Conservation (phyloP, 768 basidiomycete genomes). For the Hericium erinaceus region DNA sequence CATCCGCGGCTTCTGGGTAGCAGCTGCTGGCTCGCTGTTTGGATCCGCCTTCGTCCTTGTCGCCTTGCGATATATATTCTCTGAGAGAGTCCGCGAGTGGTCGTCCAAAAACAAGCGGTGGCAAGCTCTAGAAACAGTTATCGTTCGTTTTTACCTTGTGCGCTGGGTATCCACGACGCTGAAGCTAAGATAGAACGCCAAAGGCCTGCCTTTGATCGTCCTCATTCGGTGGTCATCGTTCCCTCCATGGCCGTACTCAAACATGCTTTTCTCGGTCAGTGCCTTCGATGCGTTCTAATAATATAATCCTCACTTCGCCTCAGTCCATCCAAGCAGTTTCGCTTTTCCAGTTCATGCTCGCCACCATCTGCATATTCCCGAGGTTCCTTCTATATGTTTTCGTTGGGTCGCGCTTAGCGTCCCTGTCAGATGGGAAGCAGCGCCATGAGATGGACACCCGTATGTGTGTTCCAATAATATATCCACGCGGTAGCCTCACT, state of each 20-base stretch:
- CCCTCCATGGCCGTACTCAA: constrained; percentile 86
- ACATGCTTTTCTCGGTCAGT: constrained; percentile 67
- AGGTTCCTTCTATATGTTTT: constrained; percentile 68
- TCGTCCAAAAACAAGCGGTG: constrained; percentile 58
- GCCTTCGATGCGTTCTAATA: too few species aligned
- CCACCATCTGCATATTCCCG: constrained; percentile 63
- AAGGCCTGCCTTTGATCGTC: constrained; percentile 74
- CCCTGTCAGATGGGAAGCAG: constrained; percentile 67
- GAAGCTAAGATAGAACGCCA: constrained; percentile 39
- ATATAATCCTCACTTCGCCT: not conserved
- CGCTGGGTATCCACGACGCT: not conserved
- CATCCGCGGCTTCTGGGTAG: constrained; percentile 63
- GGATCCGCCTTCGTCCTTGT: constrained; percentile 59
- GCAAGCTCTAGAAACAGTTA: constrained; percentile 67
- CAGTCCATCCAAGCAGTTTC: constrained; percentile 69
- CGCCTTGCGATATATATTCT: constrained; percentile 50
- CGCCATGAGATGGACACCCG: constrained; percentile 69
- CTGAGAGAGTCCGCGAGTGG: constrained; percentile 47
- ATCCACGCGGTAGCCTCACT: not conserved
- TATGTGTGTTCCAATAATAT: constrained; percentile 23
- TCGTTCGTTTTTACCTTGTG: constrained; percentile 36
- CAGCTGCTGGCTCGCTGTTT: constrained; percentile 46
- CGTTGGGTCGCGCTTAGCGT: constrained; percentile 67
- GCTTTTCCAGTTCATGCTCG: constrained; percentile 66
- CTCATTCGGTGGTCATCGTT: constrained; percentile 76